Conservation (phyloP, 2,329 filamentous ascomycete genomes). For the Fusarium proliferatum region DNA sequence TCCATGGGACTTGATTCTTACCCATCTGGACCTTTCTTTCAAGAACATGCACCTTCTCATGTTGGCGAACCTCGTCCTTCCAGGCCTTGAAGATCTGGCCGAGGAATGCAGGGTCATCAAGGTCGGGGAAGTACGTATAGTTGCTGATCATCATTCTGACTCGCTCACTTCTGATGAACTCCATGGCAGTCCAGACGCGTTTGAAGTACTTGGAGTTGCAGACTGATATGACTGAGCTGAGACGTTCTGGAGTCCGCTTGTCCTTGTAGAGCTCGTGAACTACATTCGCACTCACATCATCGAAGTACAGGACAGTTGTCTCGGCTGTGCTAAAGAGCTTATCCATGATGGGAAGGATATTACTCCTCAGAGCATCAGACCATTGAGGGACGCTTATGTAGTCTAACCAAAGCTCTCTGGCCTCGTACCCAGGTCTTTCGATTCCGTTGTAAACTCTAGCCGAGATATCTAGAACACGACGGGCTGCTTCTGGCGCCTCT, state of each 20-base stretch:
- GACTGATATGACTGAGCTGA: not conserved
- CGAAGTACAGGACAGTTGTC: not conserved
- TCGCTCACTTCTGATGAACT: not conserved
- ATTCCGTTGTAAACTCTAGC: not conserved
- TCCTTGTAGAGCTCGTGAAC: not conserved
- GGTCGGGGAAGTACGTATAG: not conserved
- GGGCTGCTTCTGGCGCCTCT: not conserved
- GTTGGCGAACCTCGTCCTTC: not conserved
- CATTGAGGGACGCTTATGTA: not conserved
- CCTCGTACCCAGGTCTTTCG: not conserved
- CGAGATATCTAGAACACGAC: not conserved
- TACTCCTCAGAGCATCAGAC: not conserved
- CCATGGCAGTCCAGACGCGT: not conserved
- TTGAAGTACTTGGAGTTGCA: slow-evolving; percentile 1
- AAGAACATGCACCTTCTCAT: not conserved
- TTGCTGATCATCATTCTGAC: not conserved
- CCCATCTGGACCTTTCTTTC: not conserved
- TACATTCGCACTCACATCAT: not conserved
- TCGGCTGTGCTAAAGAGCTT: not conserved
- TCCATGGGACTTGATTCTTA: not conserved
- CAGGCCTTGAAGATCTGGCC: not conserved
- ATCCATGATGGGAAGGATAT: not conserved
- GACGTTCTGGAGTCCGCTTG: not conserved
- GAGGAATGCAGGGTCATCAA: not conserved
- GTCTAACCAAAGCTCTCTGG: not conserved